These are phyloP conservation scores for Phylloporus scabripes DNA, from an alignment of 768 basidiomycete genomes.

Conservation along the genomic window DNA sequence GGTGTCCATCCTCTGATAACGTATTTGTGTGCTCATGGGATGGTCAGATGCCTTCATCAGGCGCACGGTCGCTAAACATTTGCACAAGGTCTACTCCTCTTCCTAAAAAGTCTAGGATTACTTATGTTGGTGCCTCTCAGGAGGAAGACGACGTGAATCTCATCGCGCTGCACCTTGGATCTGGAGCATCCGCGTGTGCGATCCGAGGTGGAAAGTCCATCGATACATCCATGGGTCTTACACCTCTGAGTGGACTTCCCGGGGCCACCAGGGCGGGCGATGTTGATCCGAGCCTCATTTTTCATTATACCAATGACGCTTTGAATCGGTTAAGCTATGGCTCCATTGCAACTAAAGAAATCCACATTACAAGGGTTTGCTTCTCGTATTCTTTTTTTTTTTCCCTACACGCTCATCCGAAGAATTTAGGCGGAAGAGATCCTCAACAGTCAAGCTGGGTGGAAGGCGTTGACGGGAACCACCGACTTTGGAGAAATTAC, in stretches of 20 bases:
- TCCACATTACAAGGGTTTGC: slow-evolving; percentile 49
- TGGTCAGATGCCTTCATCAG: slow-evolving; percentile 61
- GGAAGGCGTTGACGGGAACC: slow-evolving; percentile 74
- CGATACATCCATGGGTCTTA: slow-evolving; percentile 91
- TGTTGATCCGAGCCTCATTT: slow-evolving; percentile 82
- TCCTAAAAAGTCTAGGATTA: neutral
- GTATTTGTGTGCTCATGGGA: slow-evolving; percentile 1
- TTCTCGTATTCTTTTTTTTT: neutral
- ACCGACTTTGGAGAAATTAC: slow-evolving; percentile 76
- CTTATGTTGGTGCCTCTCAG: slow-evolving; percentile 20
- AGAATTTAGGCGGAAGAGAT: slow-evolving; percentile 56
- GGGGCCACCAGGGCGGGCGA: slow-evolving; percentile 84
- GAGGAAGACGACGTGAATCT: slow-evolving; percentile 53
- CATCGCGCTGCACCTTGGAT: slow-evolving; percentile 83
- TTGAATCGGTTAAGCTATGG: slow-evolving; percentile 48
- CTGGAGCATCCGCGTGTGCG: slow-evolving; percentile 85
- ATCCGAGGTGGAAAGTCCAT: slow-evolving; percentile 67
- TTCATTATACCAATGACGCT: slow-evolving; percentile 62
- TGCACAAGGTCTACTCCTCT: slow-evolving; percentile 42
- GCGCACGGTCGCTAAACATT: slow-evolving; percentile 50
- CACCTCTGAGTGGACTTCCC: slow-evolving; percentile 82
- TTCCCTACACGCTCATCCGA: slow-evolving; percentile 1
- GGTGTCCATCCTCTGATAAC: neutral
- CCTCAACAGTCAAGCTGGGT: slow-evolving; percentile 70
- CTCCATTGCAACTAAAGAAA: slow-evolving; percentile 37